Evolutionary conservation across 1,284 basidiomycete species (phyloP).

Genomic region (Leccinum fallax): DNA sequence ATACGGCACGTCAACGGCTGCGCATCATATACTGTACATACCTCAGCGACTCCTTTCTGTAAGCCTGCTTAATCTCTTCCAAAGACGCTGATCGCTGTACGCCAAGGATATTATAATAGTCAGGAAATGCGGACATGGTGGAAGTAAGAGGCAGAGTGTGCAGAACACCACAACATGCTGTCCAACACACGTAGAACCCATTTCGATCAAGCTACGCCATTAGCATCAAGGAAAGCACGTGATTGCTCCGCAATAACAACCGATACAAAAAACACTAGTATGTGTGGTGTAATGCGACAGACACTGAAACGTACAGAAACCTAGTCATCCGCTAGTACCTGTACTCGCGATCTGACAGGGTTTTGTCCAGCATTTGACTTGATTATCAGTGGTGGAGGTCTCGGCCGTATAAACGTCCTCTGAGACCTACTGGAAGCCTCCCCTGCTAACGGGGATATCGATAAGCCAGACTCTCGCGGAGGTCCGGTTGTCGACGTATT

Average conservation of each 20-base stretch:
- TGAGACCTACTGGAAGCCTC: constrained; percentile 31
- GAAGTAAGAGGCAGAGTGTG: constrained; percentile 11
- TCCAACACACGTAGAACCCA: constrained; percentile 3
- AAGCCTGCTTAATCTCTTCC: constrained; percentile 80
- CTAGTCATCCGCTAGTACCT: constrained; percentile 27
- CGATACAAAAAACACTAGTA: neutral
- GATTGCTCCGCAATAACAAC: constrained; percentile 13
- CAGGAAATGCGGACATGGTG: constrained; percentile 66
- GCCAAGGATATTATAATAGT: constrained; percentile 72
- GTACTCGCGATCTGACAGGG: constrained; percentile 10
- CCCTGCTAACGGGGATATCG: constrained; percentile 24
- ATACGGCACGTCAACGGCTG: constrained; percentile 8
- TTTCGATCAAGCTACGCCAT: constrained; percentile 10
- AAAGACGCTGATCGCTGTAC: constrained; percentile 60
- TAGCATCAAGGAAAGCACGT: constrained; percentile 19
- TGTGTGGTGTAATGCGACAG: constrained; percentile 9
- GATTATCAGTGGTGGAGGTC: constrained; percentile 43
- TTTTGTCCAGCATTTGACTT: constrained; percentile 13
- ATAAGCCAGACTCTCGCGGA: constrained; percentile 4
- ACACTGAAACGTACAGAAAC: neutral
- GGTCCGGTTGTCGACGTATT: constrained; percentile 23
- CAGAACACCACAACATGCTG: constrained; percentile 10
- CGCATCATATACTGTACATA: constrained; percentile 17
- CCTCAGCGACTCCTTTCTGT: constrained; percentile 81
- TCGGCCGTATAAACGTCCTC: constrained; percentile 46